Evolutionary conservation across 2,329 filamentous ascomycete genomes (phyloP).

Genomic region (Aureobasidium sp.): DNA sequence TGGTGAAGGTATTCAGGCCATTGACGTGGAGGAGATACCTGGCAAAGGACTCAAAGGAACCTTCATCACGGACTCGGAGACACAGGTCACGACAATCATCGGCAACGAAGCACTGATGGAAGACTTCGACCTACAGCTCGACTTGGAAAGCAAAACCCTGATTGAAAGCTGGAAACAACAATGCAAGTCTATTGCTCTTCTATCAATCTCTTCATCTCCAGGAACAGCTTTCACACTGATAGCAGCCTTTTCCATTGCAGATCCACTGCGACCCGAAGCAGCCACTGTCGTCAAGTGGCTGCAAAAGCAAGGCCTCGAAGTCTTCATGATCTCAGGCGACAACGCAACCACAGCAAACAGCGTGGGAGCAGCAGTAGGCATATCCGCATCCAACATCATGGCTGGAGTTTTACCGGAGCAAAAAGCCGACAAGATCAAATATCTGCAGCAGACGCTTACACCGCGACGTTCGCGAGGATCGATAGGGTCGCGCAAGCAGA

Average conservation of each 20-base stretch:
- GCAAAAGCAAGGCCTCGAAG: slow-evolving; percentile 56
- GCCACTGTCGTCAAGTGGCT: slow-evolving; percentile 40
- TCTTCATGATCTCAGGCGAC: slow-evolving; percentile 92
- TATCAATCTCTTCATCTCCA: slow-evolving; percentile 14
- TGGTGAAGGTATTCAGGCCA: neutral
- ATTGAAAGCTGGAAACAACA: slow-evolving; percentile 33
- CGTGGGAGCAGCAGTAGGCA: slow-evolving; percentile 68
- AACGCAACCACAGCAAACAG: slow-evolving; percentile 73
- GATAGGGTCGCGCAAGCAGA: slow-evolving; percentile 17
- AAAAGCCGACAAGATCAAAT: slow-evolving; percentile 64
- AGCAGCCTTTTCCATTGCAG: slow-evolving; percentile 67
- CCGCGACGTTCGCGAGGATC: slow-evolving; percentile 1
- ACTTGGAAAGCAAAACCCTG: slow-evolving; percentile 15
- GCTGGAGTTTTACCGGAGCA: slow-evolving; percentile 79
- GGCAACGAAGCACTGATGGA: slow-evolving; percentile 66
- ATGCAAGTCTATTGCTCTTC: slow-evolving; percentile 34
- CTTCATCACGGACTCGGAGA: slow-evolving; percentile 25
- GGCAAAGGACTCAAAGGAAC: slow-evolving; percentile 61
- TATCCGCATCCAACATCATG: slow-evolving; percentile 65
- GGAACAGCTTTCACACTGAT: slow-evolving; percentile 38
- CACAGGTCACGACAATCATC: slow-evolving; percentile 46
- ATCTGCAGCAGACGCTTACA: slow-evolving; percentile 28
- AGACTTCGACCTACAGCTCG: slow-evolving; percentile 27
- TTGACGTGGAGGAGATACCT: slow-evolving; percentile 54
- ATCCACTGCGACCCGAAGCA: slow-evolving; percentile 71